These are phyloP conservation scores for Phytophthora hybrid DNA, from an alignment of 352 stramenopile species.

Conservation along the genomic window DNA sequence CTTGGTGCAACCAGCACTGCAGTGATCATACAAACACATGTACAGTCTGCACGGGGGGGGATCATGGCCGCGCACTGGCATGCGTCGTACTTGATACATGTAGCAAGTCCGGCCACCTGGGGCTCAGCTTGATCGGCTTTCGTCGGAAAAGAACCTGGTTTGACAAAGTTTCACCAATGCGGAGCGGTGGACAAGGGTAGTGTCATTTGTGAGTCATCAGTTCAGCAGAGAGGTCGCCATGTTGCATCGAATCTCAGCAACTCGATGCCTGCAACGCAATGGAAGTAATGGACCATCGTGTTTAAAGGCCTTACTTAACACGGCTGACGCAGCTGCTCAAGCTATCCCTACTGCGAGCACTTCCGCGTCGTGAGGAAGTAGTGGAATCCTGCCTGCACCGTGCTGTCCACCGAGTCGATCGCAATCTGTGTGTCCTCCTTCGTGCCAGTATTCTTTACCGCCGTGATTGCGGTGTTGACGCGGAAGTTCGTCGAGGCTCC, in stretches of 20 bases:
- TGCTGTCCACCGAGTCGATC: slow-evolving; percentile 64
- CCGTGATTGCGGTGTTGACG: slow-evolving; percentile 59
- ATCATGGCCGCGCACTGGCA: neutral
- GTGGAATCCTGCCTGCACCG: slow-evolving; percentile 53
- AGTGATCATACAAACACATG: neutral
- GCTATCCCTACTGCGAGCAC: slow-evolving; percentile 25
- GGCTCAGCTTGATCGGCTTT: neutral
- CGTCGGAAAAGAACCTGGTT: neutral
- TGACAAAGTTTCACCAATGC: slow-evolving; percentile 16
- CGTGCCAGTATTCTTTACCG: slow-evolving; percentile 35
- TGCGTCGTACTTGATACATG: slow-evolving; percentile 4
- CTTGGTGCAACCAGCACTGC: neutral
- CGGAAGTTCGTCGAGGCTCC: slow-evolving; percentile 60
- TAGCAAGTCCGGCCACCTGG: neutral
- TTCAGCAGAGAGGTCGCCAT: slow-evolving; percentile 7
- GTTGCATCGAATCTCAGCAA: neutral
- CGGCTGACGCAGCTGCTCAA: neutral
- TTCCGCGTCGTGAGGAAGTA: slow-evolving; percentile 55
- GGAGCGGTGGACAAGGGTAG: neutral
- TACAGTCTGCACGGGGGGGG: no score
- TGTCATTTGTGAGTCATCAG: neutral
- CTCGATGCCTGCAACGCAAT: slow-evolving; percentile 22
- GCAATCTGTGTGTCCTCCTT: slow-evolving; percentile 55
- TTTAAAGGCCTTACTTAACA: neutral
- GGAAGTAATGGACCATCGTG: slow-evolving; percentile 10